Percentiles rank a stretch among this genome's conserved stretches.
Conservation (phyloP, 306 rosid species). For the Quercus alba region DNA sequence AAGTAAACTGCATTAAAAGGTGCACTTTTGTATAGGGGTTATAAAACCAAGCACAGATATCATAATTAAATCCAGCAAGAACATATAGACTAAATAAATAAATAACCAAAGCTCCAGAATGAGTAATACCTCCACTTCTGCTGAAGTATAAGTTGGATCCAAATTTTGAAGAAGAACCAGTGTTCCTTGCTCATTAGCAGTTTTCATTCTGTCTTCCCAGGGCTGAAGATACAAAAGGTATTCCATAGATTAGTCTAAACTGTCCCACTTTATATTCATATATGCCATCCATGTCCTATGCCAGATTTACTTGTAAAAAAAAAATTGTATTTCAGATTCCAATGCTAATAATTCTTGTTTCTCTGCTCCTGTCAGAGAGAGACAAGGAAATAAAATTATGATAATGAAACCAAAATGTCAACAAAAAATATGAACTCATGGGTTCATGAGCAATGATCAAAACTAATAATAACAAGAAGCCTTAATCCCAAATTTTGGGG, state of each 20-base stretch:
- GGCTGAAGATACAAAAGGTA: conserved; percentile 44
- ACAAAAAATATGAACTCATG: conserved; percentile 6
- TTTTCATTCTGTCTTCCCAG: conserved; percentile 72
- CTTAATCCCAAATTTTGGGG: too few species aligned
- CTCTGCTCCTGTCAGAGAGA: neutral
- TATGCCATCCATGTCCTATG: neutral
- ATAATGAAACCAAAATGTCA: neutral
- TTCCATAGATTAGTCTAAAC: conserved; percentile 11
- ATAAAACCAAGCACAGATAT: conserved; percentile 1
- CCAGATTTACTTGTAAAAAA: too few species aligned
- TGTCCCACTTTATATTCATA: neutral
- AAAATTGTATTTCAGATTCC: neutral
- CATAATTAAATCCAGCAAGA: neutral
- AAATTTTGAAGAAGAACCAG: conserved; percentile 79
- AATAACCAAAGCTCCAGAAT: conserved; percentile 3
- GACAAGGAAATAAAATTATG: neutral
- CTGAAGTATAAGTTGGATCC: conserved; percentile 70
- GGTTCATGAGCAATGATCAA: neutral
- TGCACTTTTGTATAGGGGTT: neutral
- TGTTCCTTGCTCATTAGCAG: conserved; percentile 60
- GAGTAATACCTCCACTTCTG: conserved; percentile 73
- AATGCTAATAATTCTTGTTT: neutral
- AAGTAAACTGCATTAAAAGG: neutral
- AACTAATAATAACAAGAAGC: too few species aligned
- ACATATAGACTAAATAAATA: neutral